Conservation (phyloP, 164 flowering plant genomes). For the Tinospora cordifolia region DNA sequence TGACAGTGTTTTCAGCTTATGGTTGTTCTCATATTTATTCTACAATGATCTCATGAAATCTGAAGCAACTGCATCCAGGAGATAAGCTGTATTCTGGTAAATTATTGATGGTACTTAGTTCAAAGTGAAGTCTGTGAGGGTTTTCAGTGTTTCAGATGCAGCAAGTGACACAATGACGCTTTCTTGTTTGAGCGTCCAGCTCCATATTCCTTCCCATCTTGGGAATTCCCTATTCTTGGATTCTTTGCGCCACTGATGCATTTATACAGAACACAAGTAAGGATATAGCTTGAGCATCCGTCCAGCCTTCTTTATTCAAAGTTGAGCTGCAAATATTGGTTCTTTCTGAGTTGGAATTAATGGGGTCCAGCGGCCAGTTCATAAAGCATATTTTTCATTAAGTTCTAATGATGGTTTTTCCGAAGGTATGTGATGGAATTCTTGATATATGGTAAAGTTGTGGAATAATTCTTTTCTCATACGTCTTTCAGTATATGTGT, state of each 20-base stretch:
- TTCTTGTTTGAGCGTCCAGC: neutral
- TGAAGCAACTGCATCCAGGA: neutral
- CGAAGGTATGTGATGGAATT: neutral
- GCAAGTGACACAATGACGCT: neutral
- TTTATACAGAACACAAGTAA: neutral
- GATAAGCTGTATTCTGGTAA: neutral
- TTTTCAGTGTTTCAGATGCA: neutral
- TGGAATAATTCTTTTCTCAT: neutral
- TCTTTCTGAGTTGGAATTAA: neutral
- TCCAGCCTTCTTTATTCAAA: neutral
- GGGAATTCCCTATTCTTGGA: neutral
- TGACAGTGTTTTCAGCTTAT: neutral
- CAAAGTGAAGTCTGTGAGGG: neutral
- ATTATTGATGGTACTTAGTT: neutral
- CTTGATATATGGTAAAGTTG: neutral
- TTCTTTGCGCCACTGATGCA: neutral
- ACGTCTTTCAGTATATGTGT: neutral
- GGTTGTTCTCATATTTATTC: neutral
- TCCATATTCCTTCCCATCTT: neutral
- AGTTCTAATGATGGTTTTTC: neutral
- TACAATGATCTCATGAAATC: neutral
- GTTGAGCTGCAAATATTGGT: neutral
- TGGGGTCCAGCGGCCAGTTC: neutral
- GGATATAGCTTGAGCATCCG: neutral
- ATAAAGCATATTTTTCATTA: neutral